Base-by-base conservation (phyloP, 2,329 filamentous ascomycete species). In the Botrytis squamosa region DNA sequence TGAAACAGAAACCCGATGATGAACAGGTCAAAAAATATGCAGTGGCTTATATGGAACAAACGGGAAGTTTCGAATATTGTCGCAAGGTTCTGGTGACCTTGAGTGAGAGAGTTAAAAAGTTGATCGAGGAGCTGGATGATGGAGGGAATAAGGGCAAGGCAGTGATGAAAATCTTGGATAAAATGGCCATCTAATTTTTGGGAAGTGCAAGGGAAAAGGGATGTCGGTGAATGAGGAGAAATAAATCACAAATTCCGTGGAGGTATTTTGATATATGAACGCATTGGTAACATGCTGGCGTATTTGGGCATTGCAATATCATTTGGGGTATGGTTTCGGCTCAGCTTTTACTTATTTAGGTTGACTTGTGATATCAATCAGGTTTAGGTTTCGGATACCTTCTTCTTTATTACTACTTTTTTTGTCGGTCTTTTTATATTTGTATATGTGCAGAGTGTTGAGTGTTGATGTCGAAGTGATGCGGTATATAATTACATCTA, bases 21-120 rank as follows among this genome's bases (percentile, higher is more conserved):
- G 90, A 93, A 65, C 92, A 95, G 80, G 93, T 98, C 71, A 98
- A 98, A 86, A 86, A 89, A 75, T 98, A 97, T 81, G 96, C 96
- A 4, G 91, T 98, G 33, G 86, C 87, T 64, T 97, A 97, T 82
- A 97, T 99, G 94, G 91, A 97, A 82, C 86, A 88, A 76, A 97
- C 92, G 1, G 94, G 94, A 55, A 97, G 92, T 81, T 98, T 99
- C 81, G 90, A 91, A 71, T 98, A 98, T 81, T 95, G 93, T 25
- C 86, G 90, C 74, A 85, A 88, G 69, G 92, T 94, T 1, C 82
- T 95, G 16, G 80, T 82, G 22, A 87, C 91, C 49, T 84, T 95
- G 76, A 87, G 90, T 63, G 87, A 87, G 75, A 87, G 91, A 74
- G 92, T 92, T 33, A 84, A 88, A 72, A 85, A 83, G 76, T 83